Conservation (phyloP, 768 basidiomycete species). For the Chalciporus chontae region DNA sequence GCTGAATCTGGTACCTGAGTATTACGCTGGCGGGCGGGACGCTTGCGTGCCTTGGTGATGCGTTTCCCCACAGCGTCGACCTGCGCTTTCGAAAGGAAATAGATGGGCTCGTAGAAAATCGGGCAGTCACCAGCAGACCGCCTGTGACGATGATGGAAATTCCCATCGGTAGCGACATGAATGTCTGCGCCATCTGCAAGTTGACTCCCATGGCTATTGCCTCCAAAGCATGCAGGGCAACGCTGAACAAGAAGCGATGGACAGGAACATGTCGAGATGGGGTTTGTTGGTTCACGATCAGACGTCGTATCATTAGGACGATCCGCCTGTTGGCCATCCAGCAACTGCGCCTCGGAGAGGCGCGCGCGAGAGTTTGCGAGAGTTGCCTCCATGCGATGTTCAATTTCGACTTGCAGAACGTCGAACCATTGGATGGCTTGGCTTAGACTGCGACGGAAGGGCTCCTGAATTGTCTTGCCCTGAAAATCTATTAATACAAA, state of each 20-base stretch:
- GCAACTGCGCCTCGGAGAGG: not conserved
- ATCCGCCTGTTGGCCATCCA: not conserved
- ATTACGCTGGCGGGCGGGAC: too few species aligned
- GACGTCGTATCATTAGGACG: too few species aligned
- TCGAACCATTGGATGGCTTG: constrained; percentile 31
- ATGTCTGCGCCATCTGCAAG: constrained; percentile 30
- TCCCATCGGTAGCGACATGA: constrained; percentile 24
- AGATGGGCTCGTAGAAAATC: not conserved
- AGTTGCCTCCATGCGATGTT: constrained; percentile 9
- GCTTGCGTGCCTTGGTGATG: constrained; percentile 24
- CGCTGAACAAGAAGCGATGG: constrained; percentile 9
- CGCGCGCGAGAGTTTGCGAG: constrained; percentile 2
- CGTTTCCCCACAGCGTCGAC: constrained; percentile 31
- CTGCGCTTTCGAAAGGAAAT: constrained; percentile 7
- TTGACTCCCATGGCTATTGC: constrained; percentile 5
- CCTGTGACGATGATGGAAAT: not conserved
- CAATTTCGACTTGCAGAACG: constrained; percentile 13
- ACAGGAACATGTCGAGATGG: not conserved
- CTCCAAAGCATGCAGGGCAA: constrained; percentile 33
- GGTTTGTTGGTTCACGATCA: too few species aligned
- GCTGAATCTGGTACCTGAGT: not conserved
- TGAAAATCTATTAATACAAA: constrained; percentile 5
- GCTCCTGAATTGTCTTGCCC: constrained; percentile 26
- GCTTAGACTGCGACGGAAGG: constrained; percentile 28
- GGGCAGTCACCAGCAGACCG: not conserved